phyloP scores from a whole-genome alignment of 495 filamentous ascomycete species.

The Staphylotrichum tortipilum region DNA sequence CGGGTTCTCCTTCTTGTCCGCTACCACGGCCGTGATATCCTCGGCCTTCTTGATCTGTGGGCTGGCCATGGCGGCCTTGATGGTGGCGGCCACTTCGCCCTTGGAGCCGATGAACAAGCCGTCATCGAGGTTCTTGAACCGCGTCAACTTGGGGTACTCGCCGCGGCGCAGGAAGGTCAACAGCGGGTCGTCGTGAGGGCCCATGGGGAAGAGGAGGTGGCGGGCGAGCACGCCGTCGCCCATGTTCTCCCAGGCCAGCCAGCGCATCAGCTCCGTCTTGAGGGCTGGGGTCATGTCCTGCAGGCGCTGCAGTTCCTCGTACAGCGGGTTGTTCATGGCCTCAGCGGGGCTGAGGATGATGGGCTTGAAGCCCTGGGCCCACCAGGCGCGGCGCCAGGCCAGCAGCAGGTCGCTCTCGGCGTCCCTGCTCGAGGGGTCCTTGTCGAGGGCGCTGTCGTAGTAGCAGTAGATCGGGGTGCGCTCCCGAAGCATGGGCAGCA shows the following conservation, averaged over 20 bases:
- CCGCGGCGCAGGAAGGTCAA: conserved; percentile 65
- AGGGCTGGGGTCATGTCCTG: conserved; percentile 43
- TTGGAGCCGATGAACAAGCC: conserved; percentile 70
- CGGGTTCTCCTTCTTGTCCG: conserved; percentile 32
- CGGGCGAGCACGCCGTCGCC: conserved; percentile 75
- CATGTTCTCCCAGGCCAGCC: conserved; percentile 93
- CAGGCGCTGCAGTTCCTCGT: conserved; percentile 56
- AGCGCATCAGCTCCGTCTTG: conserved; percentile 67
- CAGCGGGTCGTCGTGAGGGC: conserved; percentile 59
- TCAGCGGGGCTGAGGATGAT: conserved; percentile 72
- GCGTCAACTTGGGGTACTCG: conserved; percentile 60
- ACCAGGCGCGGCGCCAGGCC: conserved; percentile 89
- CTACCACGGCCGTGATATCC: conserved; percentile 51
- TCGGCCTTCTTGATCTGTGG: conserved; percentile 46
- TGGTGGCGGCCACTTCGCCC: conserved; percentile 51
- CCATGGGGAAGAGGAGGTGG: conserved; percentile 81
- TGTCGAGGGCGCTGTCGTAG: conserved; percentile 62
- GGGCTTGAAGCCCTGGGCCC: conserved; percentile 83
- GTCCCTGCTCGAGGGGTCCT: conserved; percentile 50
- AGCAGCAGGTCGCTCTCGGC: conserved; percentile 74
- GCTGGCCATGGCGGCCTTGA: conserved; percentile 54
- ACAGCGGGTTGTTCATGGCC: conserved; percentile 76
- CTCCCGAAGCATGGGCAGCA: conserved; percentile 68
- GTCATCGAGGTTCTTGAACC: conserved; percentile 63
- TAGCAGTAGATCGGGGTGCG: conserved; percentile 87